Base-by-base conservation (phyloP, 352 stramenopile species). In the Pythium folliculosum region DNA sequence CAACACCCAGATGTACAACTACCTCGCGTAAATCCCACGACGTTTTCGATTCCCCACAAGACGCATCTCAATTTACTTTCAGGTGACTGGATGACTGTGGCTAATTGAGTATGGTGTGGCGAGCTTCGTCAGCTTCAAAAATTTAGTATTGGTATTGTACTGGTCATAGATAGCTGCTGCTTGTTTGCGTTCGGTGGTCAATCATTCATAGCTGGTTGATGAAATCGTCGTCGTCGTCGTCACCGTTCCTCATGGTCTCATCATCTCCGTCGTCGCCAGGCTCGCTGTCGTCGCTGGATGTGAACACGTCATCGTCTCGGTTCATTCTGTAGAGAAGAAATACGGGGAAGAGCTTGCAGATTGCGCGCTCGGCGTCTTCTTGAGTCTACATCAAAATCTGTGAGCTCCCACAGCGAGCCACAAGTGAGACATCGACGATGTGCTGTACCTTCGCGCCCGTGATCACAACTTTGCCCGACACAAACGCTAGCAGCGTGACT, bases 401-500 rank as follows among this genome's bases (percentile, higher is more conserved):
- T 47, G 50, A 14, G 45, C 60, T 65, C 68, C 21, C 14, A 52
- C n/a, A 23, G 45, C 19, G 45, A 43, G 10, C 37, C 13, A 47
- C 14, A 47, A 47, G 9, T 16, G 35, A 40, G 35, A 19, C 14
- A 12, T 47, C 5, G 17, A 47, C 14, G 8, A 21, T 47, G 2
- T n/a, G 59, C n/a, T n/a, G 21, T 59, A 88, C 84, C 80, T 96
- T 94, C 37, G 82, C 96, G 16, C 96, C 96, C 1, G 95, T 99
- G 63, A 99, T 86, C 9, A 99, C 95, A n/a, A 99, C 77, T 71
- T 98, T 99, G n/a, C 97, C 97, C 27, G 84, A 94, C n/a, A 99
- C 97, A 72, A 99, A 99, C 17, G 99, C 97, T 22, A 99, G 77
- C 30, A 99, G 77, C 22, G 98, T 97, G 21, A 98, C 86, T 69